Conservation (phyloP, 768 basidiomycete genomes). For the Austroboletus festivus region DNA sequence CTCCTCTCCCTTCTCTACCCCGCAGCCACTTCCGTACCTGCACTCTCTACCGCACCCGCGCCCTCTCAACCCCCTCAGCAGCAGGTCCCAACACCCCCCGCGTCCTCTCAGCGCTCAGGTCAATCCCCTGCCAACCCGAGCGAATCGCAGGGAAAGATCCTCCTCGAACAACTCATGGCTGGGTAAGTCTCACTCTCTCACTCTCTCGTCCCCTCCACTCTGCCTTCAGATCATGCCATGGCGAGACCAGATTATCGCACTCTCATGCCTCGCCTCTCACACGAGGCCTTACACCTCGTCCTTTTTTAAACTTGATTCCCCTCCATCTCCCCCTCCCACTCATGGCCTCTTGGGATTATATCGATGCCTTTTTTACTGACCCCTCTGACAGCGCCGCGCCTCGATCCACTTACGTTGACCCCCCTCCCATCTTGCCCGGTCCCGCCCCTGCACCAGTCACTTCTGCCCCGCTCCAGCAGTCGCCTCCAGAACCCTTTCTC, state of each 20-base stretch:
- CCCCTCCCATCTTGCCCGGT: conserved; percentile 37
- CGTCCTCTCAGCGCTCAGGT: conserved; percentile 51
- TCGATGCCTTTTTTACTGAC: conserved; percentile 32
- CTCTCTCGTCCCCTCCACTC: neutral
- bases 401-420: conserved; percentile 50
- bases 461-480: conserved; percentile 45
- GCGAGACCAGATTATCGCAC: neutral
- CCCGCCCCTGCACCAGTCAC: conserved; percentile 22
- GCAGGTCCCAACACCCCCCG: conserved; percentile 70
- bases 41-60: conserved; percentile 12
- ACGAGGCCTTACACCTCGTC: conserved; percentile 21
- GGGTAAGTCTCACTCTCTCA: conserved; percentile 54
- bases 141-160: conserved; percentile 67
- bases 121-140: conserved; percentile 52
- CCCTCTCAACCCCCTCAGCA: conserved; percentile 36
- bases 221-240: neutral
- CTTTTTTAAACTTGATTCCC: conserved; percentile 16
- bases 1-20: conserved; percentile 67
- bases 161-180: conserved; percentile 79
- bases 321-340: conserved; percentile 15
- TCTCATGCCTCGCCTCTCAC: conserved; percentile 24
- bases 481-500: conserved; percentile 1
- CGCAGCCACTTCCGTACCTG: conserved; percentile 37
- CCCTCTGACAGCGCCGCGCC: conserved; percentile 40
- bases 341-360: conserved; percentile 34